These are phyloP conservation scores for Diaporthe australafricana DNA, from an alignment of 2,329 filamentous ascomycete genomes.

Conservation along the genomic window DNA sequence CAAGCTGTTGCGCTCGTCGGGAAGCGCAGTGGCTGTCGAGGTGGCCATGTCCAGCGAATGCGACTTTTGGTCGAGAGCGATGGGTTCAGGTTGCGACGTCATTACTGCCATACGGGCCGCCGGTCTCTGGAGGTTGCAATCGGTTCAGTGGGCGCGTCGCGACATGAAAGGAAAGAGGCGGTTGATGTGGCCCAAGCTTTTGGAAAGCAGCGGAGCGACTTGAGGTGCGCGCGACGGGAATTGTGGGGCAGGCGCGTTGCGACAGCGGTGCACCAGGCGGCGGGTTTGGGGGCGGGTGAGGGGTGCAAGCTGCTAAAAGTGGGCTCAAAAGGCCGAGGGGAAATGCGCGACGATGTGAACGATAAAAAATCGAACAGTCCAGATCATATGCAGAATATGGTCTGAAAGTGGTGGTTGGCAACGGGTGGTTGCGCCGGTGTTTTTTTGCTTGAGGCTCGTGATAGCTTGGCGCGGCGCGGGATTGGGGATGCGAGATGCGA, in stretches of 20 bases:
- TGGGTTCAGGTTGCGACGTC: conserved; percentile 60
- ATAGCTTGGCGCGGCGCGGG: conserved; percentile 40
- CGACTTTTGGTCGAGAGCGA: conserved; percentile 61
- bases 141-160: conserved; percentile 38
- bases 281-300: not conserved
- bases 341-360: not conserved
- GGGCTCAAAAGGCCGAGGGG: conserved; percentile 13
- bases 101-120: conserved; percentile 62
- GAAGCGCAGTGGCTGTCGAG: conserved; percentile 55
- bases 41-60: conserved; percentile 60
- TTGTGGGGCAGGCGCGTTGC: conserved; percentile 31
- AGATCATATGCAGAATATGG: conserved; percentile 33
- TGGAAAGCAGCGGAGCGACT: not conserved
- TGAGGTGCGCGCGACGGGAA: conserved; percentile 27
- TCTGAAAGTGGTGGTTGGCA: conserved; percentile 28
- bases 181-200: not conserved
- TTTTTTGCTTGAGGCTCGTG: conserved; percentile 40
- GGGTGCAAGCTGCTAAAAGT: conserved; percentile 26
- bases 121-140: conserved; percentile 44
- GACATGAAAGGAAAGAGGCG: conserved; percentile 49
- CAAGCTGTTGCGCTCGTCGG: conserved; percentile 44
- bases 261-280: conserved; percentile 9
- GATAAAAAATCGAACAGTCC: not conserved
- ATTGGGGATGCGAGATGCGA: conserved; percentile 33
- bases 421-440: conserved; percentile 34